phyloP scores from a whole-genome alignment of 352 stramenopile genomes.

The Pythium rhizo-oryzae region DNA sequence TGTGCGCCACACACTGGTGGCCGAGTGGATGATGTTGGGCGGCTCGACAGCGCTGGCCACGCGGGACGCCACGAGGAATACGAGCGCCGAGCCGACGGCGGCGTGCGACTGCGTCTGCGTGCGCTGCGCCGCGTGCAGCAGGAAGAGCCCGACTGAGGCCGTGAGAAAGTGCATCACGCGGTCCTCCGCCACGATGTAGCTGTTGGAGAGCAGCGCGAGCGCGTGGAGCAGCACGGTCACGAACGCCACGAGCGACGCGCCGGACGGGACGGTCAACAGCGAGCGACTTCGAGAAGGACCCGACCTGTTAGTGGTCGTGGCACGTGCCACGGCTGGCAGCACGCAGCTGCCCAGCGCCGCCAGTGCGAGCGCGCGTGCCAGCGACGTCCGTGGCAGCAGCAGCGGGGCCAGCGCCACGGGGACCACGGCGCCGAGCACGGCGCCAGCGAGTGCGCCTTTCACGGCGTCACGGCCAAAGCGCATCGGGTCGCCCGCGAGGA shows the following conservation, averaged over 20 bases:
- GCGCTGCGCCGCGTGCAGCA: slow-evolving; percentile 38
- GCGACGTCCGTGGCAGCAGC: neutral
- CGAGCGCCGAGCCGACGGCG: slow-evolving; percentile 17
- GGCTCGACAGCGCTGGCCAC: slow-evolving; percentile 47
- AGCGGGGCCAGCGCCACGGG: neutral
- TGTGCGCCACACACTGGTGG: slow-evolving; percentile 37
- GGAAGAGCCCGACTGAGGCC: slow-evolving; percentile 50
- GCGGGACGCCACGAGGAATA: slow-evolving; percentile 51
- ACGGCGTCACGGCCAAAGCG: neutral
- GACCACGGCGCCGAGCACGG: neutral
- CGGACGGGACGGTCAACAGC: neutral
- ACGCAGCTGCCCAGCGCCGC: slow-evolving; percentile 4
- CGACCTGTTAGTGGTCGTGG: neutral
- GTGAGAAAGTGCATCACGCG: slow-evolving; percentile 75
- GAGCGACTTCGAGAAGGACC: neutral
- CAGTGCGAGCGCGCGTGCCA: slow-evolving; percentile 1
- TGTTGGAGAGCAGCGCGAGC: slow-evolving; percentile 79
- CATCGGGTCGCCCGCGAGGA: slow-evolving; percentile 15
- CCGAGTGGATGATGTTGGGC: slow-evolving; percentile 76
- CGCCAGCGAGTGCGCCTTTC: neutral
- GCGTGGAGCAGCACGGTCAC: slow-evolving; percentile 61
- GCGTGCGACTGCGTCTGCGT: neutral
- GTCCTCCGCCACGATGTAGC: slow-evolving; percentile 82
- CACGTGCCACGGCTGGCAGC: neutral
- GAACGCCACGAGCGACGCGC: slow-evolving; percentile 31